Conservation (phyloP, 352 stramenopile species). For the Pythium dissotocum region DNA sequence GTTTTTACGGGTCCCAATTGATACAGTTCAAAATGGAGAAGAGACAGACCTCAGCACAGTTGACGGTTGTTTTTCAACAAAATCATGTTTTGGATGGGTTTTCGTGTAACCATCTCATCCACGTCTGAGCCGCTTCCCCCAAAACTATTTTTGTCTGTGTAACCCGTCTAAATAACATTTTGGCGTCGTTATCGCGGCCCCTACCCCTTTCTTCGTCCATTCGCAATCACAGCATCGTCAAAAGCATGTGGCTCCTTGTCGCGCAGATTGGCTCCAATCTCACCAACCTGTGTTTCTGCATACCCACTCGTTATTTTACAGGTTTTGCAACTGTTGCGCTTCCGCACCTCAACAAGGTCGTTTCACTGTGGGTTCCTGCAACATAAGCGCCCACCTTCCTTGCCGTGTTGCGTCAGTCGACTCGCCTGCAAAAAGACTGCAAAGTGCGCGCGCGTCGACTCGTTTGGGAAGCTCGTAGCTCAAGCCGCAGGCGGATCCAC, state of each 20-base stretch:
- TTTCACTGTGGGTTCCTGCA: slow-evolving; percentile 21
- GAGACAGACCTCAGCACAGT: too few species aligned
- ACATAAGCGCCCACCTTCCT: slow-evolving; percentile 15
- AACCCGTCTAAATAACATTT: too few species aligned
- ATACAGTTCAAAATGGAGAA: too few species aligned
- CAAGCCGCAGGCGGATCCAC: neutral
- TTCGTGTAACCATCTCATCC: too few species aligned
- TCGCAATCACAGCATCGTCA: neutral
- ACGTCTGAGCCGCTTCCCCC: too few species aligned
- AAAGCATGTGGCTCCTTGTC: neutral
- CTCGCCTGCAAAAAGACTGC: slow-evolving; percentile 27
- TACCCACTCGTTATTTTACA: neutral
- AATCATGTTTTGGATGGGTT: too few species aligned
- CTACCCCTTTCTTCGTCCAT: neutral
- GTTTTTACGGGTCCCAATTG: neutral
- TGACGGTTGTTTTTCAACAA: too few species aligned
- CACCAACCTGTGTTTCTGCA: neutral
- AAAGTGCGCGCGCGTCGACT: neutral
- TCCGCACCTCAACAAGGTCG: slow-evolving; percentile 3
- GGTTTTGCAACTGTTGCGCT: slow-evolving; percentile 6
- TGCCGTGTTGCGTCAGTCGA: slow-evolving; percentile 26
- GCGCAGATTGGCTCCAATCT: neutral
- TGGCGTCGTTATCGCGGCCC: too few species aligned
- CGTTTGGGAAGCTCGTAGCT: neutral
- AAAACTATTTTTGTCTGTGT: too few species aligned